Base-by-base conservation (phyloP, 140 eudicot genomes). In the Oenanthe javanica region DNA sequence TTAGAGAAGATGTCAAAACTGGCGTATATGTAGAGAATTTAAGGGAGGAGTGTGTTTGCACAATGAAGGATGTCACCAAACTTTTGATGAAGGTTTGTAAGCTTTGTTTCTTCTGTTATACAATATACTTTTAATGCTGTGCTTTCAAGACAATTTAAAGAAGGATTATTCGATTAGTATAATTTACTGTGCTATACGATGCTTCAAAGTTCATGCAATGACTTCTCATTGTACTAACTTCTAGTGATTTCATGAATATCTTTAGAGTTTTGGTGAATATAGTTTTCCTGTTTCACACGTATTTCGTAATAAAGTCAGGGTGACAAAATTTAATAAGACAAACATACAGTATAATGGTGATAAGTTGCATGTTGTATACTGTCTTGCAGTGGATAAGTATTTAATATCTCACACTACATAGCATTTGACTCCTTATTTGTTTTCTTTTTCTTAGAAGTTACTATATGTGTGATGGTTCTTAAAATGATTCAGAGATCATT, bases 1-100 rank as follows among this genome's bases (percentile, higher is more conserved):
- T 96, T 25, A 86, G 99, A 75, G 99, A 96, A 85, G 99, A 96
- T 84, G 89, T 88, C 49, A 96, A 89, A 86, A 88, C 90, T 45
- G 99, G 99, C 38, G 97, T 96, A 6, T 96, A 96, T 69, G 99
- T 96, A 70, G 99, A 96, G 81, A 91, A 96, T 88, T 81, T 93
- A 80, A 88, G 92, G 0, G 99, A 96, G 91, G 92, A 89, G 81
- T 75, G 87, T 79, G 96, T 96, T 27, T 82, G 87, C 77, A 87
- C 89, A 25, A 84, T 88, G 89, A 86, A 84, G 83, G 96, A 96
- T 59, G 97, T 95, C 42, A 86, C 87, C 31, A 91, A 90, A 79
- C 97, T 92, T 77, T 84, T 95, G 64, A 84, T 88, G 69, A 92
- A 95, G 97, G 99, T 95, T 49, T 76, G 82, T 0, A 78, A 50